Evolutionary conservation across 2,329 filamentous ascomycete species (phyloP).

Genomic region (Arthrinium phaeospermum): DNA sequence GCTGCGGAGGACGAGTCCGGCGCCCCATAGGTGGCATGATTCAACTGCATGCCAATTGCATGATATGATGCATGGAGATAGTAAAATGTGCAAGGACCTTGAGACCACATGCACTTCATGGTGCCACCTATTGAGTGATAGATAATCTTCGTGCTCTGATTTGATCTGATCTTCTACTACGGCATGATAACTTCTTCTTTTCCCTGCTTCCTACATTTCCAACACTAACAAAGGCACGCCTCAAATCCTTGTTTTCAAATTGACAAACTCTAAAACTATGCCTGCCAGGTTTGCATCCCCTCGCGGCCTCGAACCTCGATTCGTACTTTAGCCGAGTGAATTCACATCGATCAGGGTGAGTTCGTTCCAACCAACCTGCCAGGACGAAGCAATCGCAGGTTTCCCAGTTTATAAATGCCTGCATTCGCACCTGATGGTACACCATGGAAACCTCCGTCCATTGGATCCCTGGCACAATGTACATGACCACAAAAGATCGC

Average conservation of each 20-base stretch:
- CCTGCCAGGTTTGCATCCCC: not conserved
- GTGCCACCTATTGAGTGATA: not conserved
- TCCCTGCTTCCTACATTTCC: too few relatives aligned
- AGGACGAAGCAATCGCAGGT: not conserved
- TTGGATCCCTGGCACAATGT: not conserved
- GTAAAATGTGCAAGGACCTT: not conserved
- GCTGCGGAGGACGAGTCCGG: not conserved
- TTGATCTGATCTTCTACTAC: not conserved
- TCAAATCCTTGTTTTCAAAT: not conserved
- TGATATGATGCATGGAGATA: not conserved
- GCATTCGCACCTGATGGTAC: not conserved
- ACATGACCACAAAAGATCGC: not conserved
- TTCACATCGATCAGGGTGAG: not conserved
- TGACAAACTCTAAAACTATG: not conserved
- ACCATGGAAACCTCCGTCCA: not conserved
- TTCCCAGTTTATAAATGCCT: not conserved
- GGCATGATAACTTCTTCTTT: too few relatives aligned
- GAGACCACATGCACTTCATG: not conserved
- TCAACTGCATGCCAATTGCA: not conserved
- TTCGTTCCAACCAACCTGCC: not conserved
- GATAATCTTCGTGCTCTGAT: not conserved
- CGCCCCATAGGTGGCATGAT: slow-evolving; percentile 6
- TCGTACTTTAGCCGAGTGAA: not conserved
- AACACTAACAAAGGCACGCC: not conserved
- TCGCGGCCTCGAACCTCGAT: not conserved